A percentile compares a stretch with the other conserved stretches of the same genome.
These are phyloP conservation scores for Amoebophrya sp. DNA, from an alignment of 169 alveolate species.

Conservation along the genomic window DNA sequence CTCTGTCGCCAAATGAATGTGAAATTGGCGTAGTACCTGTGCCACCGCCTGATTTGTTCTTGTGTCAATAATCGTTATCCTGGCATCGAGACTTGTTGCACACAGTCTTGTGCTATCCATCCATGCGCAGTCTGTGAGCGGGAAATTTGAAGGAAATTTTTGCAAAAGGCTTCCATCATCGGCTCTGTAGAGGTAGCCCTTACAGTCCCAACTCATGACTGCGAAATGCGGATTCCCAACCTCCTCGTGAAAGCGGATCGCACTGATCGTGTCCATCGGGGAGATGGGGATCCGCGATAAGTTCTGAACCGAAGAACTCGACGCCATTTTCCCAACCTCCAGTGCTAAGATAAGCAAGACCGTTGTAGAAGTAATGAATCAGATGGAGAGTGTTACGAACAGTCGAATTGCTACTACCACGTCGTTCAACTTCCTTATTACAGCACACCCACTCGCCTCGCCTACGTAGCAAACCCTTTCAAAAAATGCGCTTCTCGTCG, in stretches of 20 bases:
- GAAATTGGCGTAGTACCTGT: no score
- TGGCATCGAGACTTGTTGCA: background rate
- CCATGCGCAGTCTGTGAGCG: background rate
- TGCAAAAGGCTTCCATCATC: background rate
- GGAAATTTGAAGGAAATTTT: background rate
- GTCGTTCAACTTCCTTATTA: no score
- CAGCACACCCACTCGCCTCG: no score
- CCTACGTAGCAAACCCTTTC: no score
- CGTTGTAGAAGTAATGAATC: no score
- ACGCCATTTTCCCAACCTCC: background rate
- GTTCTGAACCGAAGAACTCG: background rate
- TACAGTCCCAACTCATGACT: background rate
- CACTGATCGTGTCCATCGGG: background rate
- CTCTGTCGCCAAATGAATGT: no score
- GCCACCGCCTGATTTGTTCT: background rate
- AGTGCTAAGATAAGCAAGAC: no score
- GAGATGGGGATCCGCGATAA: background rate
- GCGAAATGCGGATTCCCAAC: background rate
- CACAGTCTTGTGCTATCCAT: background rate
- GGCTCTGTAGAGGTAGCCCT: background rate
- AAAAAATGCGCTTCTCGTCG: no score
- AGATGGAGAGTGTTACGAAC: no score
- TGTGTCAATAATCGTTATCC: background rate
- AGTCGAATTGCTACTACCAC: no score
- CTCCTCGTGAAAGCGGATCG: background rate